phyloP scores from a whole-genome alignment of 1,139 yeast species.

The Candida tropicalis region DNA sequence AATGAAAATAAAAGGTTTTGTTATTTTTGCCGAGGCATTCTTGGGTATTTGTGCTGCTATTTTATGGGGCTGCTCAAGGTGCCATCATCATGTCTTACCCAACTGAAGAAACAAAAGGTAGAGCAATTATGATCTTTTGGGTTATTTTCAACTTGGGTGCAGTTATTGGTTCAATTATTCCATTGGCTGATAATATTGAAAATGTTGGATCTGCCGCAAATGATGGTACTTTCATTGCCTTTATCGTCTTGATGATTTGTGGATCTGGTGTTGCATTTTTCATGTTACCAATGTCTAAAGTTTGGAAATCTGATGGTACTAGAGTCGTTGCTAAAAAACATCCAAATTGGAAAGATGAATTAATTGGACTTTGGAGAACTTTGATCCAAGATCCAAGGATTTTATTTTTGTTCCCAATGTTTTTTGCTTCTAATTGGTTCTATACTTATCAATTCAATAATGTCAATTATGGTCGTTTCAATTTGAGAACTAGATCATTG shows the following conservation, averaged over 20 bases:
- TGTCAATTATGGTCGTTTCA: slow-evolving; percentile 58
- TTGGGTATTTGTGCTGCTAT: slow-evolving; percentile 60
- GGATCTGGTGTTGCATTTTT: slow-evolving; percentile 51
- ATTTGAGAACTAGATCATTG: slow-evolving; percentile 60
- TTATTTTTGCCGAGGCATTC: slow-evolving; percentile 60
- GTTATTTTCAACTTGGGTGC: slow-evolving; percentile 66
- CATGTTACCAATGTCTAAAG: slow-evolving; percentile 53
- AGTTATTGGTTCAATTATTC: slow-evolving; percentile 58
- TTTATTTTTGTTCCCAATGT: slow-evolving; percentile 57
- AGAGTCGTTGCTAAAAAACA: slow-evolving; percentile 46
- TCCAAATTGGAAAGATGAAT: slow-evolving; percentile 52
- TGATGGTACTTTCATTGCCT: slow-evolving; percentile 61
- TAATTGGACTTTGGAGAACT: slow-evolving; percentile 40
- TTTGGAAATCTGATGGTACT: slow-evolving; percentile 55
- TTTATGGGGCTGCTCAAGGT: slow-evolving; percentile 67
- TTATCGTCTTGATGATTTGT: slow-evolving; percentile 53
- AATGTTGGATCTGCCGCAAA: slow-evolving; percentile 40
- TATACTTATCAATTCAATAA: slow-evolving; percentile 66
- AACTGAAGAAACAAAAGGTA: slow-evolving; percentile 56
- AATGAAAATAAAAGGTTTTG: slow-evolving; percentile 54
- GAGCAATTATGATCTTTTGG: slow-evolving; percentile 61
- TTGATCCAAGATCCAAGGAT: slow-evolving; percentile 51
- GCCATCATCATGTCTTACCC: slow-evolving; percentile 60
- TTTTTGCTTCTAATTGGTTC: slow-evolving; percentile 66
- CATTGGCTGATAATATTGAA: slow-evolving; percentile 53